phyloP scores from a whole-genome alignment of 768 basidiomycete species.

The Hemileccinum rubropunctum region DNA sequence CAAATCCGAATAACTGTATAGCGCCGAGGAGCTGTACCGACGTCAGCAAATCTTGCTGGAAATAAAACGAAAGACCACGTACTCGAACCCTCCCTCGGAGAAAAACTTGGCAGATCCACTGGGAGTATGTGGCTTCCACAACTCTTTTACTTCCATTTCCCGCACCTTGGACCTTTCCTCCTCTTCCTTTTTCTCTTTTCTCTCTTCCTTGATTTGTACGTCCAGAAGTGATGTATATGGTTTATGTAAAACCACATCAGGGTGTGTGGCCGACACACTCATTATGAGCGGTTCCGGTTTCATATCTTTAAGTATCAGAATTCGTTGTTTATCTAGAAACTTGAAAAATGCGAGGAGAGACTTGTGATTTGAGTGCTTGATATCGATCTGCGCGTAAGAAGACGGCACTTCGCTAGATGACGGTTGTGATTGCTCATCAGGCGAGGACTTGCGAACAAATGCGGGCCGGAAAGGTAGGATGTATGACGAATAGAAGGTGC shows the following conservation, averaged over 20 bases:
- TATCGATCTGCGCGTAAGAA: conserved; percentile 51
- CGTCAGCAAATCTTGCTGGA: neutral
- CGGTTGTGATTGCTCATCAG: conserved; percentile 4
- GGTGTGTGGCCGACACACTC: conserved; percentile 54
- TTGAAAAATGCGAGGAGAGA: conserved; percentile 82
- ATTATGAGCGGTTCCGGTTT: conserved; percentile 52
- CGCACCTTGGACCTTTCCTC: conserved; percentile 43
- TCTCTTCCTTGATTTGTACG: conserved; percentile 60
- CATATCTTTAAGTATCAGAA: conserved; percentile 68
- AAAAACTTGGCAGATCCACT: conserved; percentile 54
- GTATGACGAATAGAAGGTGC: conserved; percentile 70
- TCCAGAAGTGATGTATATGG: conserved; percentile 62
- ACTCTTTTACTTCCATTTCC: conserved; percentile 59
- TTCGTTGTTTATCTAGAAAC: conserved; percentile 64
- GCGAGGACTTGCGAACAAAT: conserved; percentile 31
- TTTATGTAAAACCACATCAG: conserved; percentile 50
- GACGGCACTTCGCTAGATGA: conserved; percentile 19
- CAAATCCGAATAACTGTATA: conserved; percentile 60
- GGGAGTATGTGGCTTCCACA: conserved; percentile 71
- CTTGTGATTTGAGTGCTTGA: conserved; percentile 79
- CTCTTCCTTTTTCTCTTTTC: conserved; percentile 53
- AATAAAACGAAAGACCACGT: conserved; percentile 22
- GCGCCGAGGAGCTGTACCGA: conserved; percentile 41
- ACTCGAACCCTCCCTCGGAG: conserved; percentile 62
- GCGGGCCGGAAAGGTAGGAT: conserved; percentile 80